A percentile compares a stretch with the other conserved stretches of the same genome.
Evolutionary conservation across 2,329 filamentous ascomycete species (phyloP).

Genomic region (Botryotinia convoluta): DNA sequence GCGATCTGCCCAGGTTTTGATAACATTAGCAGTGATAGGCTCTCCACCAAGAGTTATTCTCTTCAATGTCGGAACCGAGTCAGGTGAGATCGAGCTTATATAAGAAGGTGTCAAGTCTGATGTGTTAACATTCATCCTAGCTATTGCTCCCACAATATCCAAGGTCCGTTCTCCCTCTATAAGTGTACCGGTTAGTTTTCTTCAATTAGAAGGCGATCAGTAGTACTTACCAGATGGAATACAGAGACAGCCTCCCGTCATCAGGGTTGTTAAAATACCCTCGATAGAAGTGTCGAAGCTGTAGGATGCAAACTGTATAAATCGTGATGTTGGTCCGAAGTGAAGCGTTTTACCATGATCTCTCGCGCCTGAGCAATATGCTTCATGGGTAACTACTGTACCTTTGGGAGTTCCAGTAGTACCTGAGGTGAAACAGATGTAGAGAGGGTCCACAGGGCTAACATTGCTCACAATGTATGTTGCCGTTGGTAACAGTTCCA

Average conservation of each 20-base stretch:
- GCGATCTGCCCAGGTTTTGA: constrained; percentile 19
- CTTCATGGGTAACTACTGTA: constrained; percentile 7
- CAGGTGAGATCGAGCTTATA: constrained; percentile 10
- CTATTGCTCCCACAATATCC: constrained; percentile 38
- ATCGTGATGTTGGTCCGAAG: constrained; percentile 23
- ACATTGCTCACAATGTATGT: background rate
- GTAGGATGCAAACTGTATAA: constrained; percentile 28
- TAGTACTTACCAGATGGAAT: constrained; percentile 23
- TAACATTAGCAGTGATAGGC: constrained; percentile 18
- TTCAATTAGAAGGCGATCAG: background rate
- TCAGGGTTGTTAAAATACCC: constrained; percentile 28
- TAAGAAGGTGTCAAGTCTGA: constrained; percentile 31
- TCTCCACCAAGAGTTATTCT: constrained; percentile 21
- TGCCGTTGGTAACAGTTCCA: background rate
- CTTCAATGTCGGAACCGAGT: constrained; percentile 14
- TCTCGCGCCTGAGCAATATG: constrained; percentile 23
- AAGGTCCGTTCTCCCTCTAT: constrained; percentile 29
- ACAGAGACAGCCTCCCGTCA: constrained; percentile 28
- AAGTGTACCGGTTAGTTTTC: background rate
- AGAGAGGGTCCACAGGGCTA: constrained; percentile 35
- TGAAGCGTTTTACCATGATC: constrained; percentile 36
- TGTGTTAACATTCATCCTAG: constrained; percentile 28
- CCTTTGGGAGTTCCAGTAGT: constrained; percentile 46
- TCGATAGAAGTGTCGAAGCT: constrained; percentile 28
- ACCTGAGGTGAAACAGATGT: constrained; percentile 46